These are phyloP conservation scores for Priceomyces castillae DNA, from an alignment of 805 yeast genomes.

Conservation along the genomic window DNA sequence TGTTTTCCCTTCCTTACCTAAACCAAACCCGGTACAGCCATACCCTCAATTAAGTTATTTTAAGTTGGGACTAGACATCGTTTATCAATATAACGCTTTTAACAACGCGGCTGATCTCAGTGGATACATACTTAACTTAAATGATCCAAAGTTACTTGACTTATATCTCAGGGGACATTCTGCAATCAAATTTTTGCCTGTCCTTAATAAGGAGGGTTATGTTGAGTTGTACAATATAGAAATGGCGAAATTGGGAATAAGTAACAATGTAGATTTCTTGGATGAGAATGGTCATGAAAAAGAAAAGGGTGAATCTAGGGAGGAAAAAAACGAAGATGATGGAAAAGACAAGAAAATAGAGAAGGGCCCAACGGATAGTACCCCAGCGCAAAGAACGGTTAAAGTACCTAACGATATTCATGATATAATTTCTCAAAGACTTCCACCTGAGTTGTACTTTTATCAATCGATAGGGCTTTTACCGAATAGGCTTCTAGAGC, in stretches of 20 bases:
- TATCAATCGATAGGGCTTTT: slow-evolving; percentile 78
- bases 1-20: slow-evolving; percentile 46
- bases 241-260: slow-evolving; percentile 34
- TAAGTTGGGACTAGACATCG: slow-evolving; percentile 38
- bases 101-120: slow-evolving; percentile 31
- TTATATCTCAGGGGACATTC: slow-evolving; percentile 67
- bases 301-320: slow-evolving; percentile 11
- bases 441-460: slow-evolving; percentile 82
- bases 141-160: slow-evolving; percentile 45
- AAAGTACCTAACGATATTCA: slow-evolving; percentile 76
- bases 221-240: slow-evolving; percentile 56
- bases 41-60: slow-evolving; percentile 39
- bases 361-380: neutral
- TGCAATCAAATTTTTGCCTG: slow-evolving; percentile 69
- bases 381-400: slow-evolving; percentile 7
- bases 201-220: slow-evolving; percentile 63
- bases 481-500: slow-evolving; percentile 60
- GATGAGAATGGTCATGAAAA: slow-evolving; percentile 14
- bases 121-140: slow-evolving; percentile 46
- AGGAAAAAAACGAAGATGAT: slow-evolving; percentile 6
- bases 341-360: neutral
- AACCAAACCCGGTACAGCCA: slow-evolving; percentile 39
- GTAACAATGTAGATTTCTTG: slow-evolving; percentile 16
- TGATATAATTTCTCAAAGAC: slow-evolving; percentile 75
- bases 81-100: slow-evolving; percentile 32